A percentile compares a stretch with the other conserved stretches of the same genome.
These are phyloP conservation scores for Acanthamoeba healyi DNA, from an alignment of 208 protist genomes.

Conservation along the genomic window DNA sequence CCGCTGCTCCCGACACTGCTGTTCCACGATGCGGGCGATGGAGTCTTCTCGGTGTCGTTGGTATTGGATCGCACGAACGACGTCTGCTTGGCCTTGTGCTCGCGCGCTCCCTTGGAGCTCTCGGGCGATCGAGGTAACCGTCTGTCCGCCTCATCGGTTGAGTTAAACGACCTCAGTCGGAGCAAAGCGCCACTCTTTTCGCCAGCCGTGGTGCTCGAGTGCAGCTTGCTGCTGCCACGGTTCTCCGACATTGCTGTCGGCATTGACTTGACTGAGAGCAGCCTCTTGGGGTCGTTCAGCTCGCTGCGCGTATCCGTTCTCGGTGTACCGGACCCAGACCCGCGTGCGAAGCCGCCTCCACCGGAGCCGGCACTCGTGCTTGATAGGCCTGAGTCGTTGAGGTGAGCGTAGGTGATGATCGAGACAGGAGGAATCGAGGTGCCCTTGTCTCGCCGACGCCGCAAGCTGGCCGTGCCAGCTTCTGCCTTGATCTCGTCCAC, in stretches of 20 bases:
- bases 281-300: not conserved
- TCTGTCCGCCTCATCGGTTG: not conserved
- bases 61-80: not conserved
- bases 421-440: not conserved
- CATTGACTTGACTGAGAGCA: not conserved
- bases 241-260: too few species aligned
- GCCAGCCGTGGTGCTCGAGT: too few species aligned
- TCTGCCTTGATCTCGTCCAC: slow-evolving; percentile 26
- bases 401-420: not conserved
- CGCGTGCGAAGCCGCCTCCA: too few species aligned
- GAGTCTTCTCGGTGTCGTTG: not conserved
- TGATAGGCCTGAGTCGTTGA: too few species aligned
- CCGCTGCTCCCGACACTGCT: not conserved
- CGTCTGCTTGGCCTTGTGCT: not conserved
- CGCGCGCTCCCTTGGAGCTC: not conserved
- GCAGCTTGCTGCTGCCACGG: too few species aligned
- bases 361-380: too few species aligned
- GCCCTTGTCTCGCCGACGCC: not conserved
- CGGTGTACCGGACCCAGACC: not conserved
- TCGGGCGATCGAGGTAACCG: not conserved
- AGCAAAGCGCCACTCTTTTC: not conserved
- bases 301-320: not conserved
- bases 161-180: not conserved
- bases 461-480: not conserved
- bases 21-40: not conserved